Evolutionary conservation across 192 early-diverging fungal genomes (phyloP), one percentile per base, ranked within the genome.

Genomic region (Backusella tuberculispora): DNA sequence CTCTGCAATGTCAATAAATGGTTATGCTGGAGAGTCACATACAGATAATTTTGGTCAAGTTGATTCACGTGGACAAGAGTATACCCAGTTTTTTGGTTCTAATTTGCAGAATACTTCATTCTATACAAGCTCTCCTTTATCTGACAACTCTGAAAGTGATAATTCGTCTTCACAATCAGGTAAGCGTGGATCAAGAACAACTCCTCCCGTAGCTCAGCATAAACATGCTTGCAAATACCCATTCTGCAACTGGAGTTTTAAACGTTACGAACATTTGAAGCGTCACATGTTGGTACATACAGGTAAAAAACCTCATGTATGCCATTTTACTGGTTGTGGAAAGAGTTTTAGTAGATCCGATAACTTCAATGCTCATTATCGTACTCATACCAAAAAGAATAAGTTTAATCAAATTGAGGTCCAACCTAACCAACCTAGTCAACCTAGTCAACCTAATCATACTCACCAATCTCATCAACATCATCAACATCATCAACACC

Each of bases 261-360:
- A 94, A 81, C 84, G 92, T 37, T 93, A 91, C 45, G 92, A 94
- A 76, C 94, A 95, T 72, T 83, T 95, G 21, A 93, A 91, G 50
- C 88, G 93, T 43, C 94, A 94, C 73, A 87, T 90, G 85, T 83
- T 92, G 63, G 90, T 90, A 1, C 93, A 94, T 74, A 90, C 93
- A 56, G 92, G 92, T 63, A 90, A 91, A 71, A 82, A 89, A 53
- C 90, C 92, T 38, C 88, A 91, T 78, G 76, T 83, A 43, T 93
- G 92, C 80, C 82, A 82, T 60, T 86, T 85, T 78, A 80, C 88
- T 43, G 90, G 88, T 68, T 95, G 94, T 77, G 91, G 90, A 76
- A 94, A 94, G 81, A 86, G 85, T 14, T 95, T 95, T 77, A 92
- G 91, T 74, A 88, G 92, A 71, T 92, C 92, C 19, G 91, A 92